Evolutionary conservation across 495 filamentous ascomycete species (phyloP).

Genomic region (Aspergillus haitiensis): DNA sequence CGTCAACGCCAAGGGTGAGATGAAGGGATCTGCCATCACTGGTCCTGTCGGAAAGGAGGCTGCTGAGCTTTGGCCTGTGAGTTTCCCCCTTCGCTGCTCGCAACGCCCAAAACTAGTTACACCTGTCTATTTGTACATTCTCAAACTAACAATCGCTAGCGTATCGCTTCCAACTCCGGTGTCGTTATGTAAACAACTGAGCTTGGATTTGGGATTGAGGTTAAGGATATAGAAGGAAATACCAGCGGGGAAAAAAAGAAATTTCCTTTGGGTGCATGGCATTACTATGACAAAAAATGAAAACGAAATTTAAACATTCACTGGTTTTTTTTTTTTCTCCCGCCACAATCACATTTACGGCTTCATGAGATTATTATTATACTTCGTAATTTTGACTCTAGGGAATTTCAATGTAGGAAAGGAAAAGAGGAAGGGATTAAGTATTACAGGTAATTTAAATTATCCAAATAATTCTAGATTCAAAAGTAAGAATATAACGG

Average conservation of each 20-base stretch:
- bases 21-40: constrained; percentile 99
- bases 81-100: constrained; percentile 29
- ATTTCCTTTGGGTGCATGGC: constrained; percentile 34
- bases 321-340: constrained; percentile 1
- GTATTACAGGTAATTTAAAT: too few species aligned
- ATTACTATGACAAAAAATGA: constrained; percentile 23
- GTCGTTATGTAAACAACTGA: constrained; percentile 87
- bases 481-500: too few species aligned
- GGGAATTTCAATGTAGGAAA: too few species aligned
- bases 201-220: constrained; percentile 22
- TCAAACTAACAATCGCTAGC: constrained; percentile 49
- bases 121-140: not conserved
- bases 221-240: constrained; percentile 42
- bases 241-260: constrained; percentile 33
- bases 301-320: constrained; percentile 21
- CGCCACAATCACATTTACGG: too few species aligned
- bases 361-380: too few species aligned
- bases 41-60: constrained; percentile 99
- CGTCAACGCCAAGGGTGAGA: constrained; percentile 99
- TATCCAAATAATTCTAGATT: too few species aligned
- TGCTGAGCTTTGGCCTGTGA: constrained; percentile 97
- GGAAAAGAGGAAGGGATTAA: too few species aligned
- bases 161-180: constrained; percentile 99
- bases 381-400: too few species aligned
- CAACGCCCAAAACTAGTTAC: too few species aligned